Conservation (phyloP, 2,329 filamentous ascomycete species). For the Colletotrichum sp. region DNA sequence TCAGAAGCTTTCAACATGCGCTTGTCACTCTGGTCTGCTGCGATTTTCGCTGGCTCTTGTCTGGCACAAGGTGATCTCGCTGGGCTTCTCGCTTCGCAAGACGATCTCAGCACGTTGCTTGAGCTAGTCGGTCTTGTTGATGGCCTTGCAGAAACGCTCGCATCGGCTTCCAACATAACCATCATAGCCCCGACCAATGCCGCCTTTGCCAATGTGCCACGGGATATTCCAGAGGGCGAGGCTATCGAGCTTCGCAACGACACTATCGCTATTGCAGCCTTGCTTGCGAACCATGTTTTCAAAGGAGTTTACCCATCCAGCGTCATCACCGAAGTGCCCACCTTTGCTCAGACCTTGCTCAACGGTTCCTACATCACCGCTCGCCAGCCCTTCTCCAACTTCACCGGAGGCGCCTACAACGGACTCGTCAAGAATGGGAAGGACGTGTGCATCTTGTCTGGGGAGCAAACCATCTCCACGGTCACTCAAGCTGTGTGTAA, state of each 20-base stretch:
- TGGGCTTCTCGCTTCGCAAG: slow-evolving; percentile 25
- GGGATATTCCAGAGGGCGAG: slow-evolving; percentile 34
- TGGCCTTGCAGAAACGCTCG: slow-evolving; percentile 33
- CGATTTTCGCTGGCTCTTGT: neutral
- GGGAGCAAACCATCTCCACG: slow-evolving; percentile 33
- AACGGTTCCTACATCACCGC: slow-evolving; percentile 32
- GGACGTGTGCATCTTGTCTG: slow-evolving; percentile 36
- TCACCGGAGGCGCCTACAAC: slow-evolving; percentile 41
- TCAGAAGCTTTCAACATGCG: neutral
- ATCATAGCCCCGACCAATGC: slow-evolving; percentile 40
- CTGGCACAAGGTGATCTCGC: slow-evolving; percentile 25
- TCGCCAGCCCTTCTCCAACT: slow-evolving; percentile 40
- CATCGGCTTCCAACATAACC: slow-evolving; percentile 35
- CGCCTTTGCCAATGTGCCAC: slow-evolving; percentile 36
- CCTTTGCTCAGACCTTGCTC: slow-evolving; percentile 33
- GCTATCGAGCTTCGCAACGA: slow-evolving; percentile 34
- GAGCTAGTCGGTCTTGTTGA: slow-evolving; percentile 27
- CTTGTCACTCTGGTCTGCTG: neutral
- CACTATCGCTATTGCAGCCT: slow-evolving; percentile 32
- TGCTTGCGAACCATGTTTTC: slow-evolving; percentile 37
- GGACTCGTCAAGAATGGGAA: slow-evolving; percentile 35
- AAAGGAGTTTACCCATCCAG: slow-evolving; percentile 32
- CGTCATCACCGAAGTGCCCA: slow-evolving; percentile 31
- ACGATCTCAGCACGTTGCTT: slow-evolving; percentile 27
- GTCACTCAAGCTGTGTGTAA: slow-evolving; percentile 34